A percentile compares a stretch with the other conserved stretches of the same genome.
Evolutionary conservation across 805 yeast species (phyloP).

Genomic region (Candida nitratophila): DNA sequence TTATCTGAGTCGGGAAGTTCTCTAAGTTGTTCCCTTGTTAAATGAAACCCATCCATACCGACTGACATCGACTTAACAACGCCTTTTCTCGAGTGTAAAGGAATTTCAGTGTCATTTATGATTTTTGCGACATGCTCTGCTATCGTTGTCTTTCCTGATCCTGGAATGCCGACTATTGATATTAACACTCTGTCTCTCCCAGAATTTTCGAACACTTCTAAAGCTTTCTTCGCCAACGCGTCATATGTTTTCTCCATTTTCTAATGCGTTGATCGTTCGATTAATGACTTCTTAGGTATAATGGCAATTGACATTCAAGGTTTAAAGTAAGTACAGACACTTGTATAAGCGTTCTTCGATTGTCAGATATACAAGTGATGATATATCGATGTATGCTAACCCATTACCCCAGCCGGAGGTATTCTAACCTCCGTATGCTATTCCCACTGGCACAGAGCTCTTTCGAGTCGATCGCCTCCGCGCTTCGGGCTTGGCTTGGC

Average conservation of each 20-base stretch:
- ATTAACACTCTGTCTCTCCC: conserved; percentile 42
- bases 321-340: too few relatives aligned
- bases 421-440: too few relatives aligned
- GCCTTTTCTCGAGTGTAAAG: too few relatives aligned
- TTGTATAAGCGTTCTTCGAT: too few relatives aligned
- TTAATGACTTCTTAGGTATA: background rate
- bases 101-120: background rate
- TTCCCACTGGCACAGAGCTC: too few relatives aligned
- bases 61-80: background rate
- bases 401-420: too few relatives aligned
- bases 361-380: too few relatives aligned
- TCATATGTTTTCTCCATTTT: background rate
- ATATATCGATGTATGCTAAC: too few relatives aligned
- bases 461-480: too few relatives aligned
- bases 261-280: too few relatives aligned
- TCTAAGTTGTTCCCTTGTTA: conserved; percentile 26
- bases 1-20: conserved; percentile 27
- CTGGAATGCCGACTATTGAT: conserved; percentile 71
- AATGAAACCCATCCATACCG: conserved; percentile 30
- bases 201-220: background rate
- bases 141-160: conserved; percentile 76
- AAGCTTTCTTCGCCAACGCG: background rate
- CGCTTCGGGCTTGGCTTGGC: too few relatives aligned
- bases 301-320: too few relatives aligned
- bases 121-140: conserved; percentile 26